Percentiles rank a stretch among this genome's conserved stretches.
These are phyloP conservation scores for Mallotus japonicus DNA, from an alignment of 441 rosid species.

Conservation along the genomic window DNA sequence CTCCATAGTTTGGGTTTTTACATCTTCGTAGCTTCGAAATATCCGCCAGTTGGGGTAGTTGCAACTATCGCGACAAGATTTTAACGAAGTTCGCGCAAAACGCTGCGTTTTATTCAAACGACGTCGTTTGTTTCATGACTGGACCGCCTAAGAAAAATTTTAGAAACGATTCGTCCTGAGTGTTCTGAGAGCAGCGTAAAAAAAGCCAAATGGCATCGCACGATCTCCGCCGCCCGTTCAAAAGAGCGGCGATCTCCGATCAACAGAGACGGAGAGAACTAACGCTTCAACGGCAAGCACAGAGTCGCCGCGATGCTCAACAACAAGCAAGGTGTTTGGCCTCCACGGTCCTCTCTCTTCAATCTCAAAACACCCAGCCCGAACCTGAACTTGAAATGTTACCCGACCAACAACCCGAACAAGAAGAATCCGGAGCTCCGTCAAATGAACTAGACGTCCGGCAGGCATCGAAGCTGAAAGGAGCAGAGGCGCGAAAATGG, in stretches of 20 bases:
- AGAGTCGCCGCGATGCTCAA: conserved; percentile 81
- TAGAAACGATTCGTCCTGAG: neutral
- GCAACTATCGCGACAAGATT: conserved; percentile 7
- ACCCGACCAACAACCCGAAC: conserved; percentile 11
- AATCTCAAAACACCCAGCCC: conserved; percentile 37
- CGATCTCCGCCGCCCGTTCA: conserved; percentile 84
- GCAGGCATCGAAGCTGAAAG: conserved; percentile 65
- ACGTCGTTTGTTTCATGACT: neutral
- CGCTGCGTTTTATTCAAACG: neutral
- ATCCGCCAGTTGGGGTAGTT: conserved; percentile 42
- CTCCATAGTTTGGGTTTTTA: conserved; percentile 9
- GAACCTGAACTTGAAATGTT: conserved; percentile 32
- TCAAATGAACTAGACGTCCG: conserved; percentile 53
- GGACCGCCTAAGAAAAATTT: neutral
- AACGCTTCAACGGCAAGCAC: conserved; percentile 73
- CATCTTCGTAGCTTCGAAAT: conserved; percentile 28
- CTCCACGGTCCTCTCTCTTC: conserved; percentile 65
- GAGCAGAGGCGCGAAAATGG: conserved; percentile 74
- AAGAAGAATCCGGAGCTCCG: conserved; percentile 27
- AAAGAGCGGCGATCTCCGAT: conserved; percentile 76
- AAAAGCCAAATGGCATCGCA: conserved; percentile 57
- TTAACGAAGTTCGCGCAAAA: neutral
- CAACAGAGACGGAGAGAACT: conserved; percentile 80
- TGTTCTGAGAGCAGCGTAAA: neutral
- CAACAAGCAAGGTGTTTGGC: conserved; percentile 82